Evolutionary conservation across 2,329 filamentous ascomycete species (phyloP), one percentile per base, ranked within the genome.

Genomic region (Gaeumannomyces tritici): DNA sequence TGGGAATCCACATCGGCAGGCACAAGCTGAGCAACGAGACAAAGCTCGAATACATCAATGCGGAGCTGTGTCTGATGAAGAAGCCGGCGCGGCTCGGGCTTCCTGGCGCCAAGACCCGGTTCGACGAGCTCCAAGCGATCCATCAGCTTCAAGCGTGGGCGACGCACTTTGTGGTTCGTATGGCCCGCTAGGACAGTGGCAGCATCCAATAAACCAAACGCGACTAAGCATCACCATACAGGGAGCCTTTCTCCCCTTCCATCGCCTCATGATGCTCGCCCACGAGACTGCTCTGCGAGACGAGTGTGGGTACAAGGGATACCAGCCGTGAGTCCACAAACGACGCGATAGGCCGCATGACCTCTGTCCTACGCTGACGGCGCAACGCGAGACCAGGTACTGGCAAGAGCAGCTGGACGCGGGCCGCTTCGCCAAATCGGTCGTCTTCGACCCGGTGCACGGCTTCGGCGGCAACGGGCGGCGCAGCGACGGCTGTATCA

Each of bases 181-280:
- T n/a, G 42, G 11, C 42, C 21, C 18, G 5, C 6, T 12, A n/a
- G 6, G 18, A 9, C 4, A n/a, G 7, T 47, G 2, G 6, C 42
- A 4, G 42, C 18, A 47, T 47, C 18, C 7, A 9, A 47, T 5
- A 13, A 8, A 35, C 7, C 6, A 6, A 47, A n/a, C 7, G 42
- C 7, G 42, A 51, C 47, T 51, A 8, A 57, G 26, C 27, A 57
- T 62, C 18, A 56, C 3, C 3, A 27, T 33, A 26, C 33, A 69
- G 65, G 69, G 68, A 26, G 62, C 65, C 1, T 73, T 73, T 62
- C 67, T 73, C 6, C 71, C 71, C 6, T 73, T 67, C 63, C 72
- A 72, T 60, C 63, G 71, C 21, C 65, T 69, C n/a, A 64, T 69
- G 51, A 63, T 73, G 65, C 59, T 65, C n/a, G 67, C 70, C 9